Evolutionary conservation across 805 yeast genomes (phyloP).

Genomic region (Lipomyces yamanashiensis): DNA sequence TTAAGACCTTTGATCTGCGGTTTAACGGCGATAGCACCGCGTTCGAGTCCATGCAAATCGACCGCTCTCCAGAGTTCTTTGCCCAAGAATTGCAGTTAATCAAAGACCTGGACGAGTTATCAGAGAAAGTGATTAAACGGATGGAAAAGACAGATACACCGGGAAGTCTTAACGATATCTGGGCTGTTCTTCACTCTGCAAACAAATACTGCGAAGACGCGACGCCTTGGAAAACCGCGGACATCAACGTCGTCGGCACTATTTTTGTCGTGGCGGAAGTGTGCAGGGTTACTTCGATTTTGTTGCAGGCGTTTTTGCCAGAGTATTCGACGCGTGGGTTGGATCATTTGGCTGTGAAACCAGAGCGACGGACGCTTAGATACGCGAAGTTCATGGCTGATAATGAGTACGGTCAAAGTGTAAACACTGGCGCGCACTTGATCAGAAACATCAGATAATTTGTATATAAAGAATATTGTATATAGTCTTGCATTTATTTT

Average conservation of each 20-base stretch:
- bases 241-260: slow-evolving; percentile 39
- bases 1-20: slow-evolving; percentile 5
- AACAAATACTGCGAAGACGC: slow-evolving; percentile 69
- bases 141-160: slow-evolving; percentile 54
- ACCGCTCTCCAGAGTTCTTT: slow-evolving; percentile 7
- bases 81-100: slow-evolving; percentile 4
- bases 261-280: slow-evolving; percentile 72
- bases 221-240: slow-evolving; percentile 68
- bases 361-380: slow-evolving; percentile 49
- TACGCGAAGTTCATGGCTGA: slow-evolving; percentile 64
- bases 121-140: background rate
- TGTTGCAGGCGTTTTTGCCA: slow-evolving; percentile 78
- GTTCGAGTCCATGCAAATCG: background rate
- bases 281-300: slow-evolving; percentile 66
- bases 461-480: background rate
- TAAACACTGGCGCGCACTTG: slow-evolving; percentile 46
- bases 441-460: slow-evolving; percentile 9
- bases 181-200: slow-evolving; percentile 55
- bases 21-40: background rate
- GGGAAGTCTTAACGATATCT: slow-evolving; percentile 60
- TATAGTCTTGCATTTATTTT: slow-evolving; percentile 7
- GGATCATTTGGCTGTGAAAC: slow-evolving; percentile 63
- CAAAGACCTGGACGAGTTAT: background rate
- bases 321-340: slow-evolving; percentile 59
- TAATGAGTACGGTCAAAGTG: slow-evolving; percentile 60